Conservation (phyloP, 768 basidiomycete species). For the Phlebiopsis gigantea region DNA sequence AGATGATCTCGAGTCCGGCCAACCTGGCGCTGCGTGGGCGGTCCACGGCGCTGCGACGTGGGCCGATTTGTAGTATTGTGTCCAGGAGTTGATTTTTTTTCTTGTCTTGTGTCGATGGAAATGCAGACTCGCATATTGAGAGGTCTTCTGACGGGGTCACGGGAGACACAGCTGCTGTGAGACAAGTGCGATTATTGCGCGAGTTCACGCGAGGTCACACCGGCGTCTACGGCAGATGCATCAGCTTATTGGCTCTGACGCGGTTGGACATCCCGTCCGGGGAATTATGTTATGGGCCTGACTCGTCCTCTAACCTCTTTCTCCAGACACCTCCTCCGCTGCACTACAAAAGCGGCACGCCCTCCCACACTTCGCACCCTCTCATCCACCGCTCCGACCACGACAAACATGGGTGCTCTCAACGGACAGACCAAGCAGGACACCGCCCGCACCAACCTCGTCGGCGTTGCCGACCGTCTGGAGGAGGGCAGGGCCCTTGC, state of each 20-base stretch:
- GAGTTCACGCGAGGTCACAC: conserved; percentile 8
- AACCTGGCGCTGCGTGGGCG: neutral
- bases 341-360: neutral
- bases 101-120: neutral
- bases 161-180: neutral
- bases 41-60: neutral
- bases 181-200: neutral
- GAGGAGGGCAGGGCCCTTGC: conserved; percentile 71
- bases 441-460: conserved; percentile 30
- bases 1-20: neutral
- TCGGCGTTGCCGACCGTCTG: conserved; percentile 70
- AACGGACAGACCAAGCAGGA: conserved; percentile 17
- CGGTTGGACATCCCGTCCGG: neutral
- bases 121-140: neutral
- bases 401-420: conserved; percentile 9
- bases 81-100: no score
- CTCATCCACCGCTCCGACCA: neutral
- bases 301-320: conserved; percentile 13
- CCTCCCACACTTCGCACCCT: neutral
- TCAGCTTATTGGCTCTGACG: neutral
- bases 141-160: neutral
- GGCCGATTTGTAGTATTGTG: neutral
- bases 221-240: neutral
- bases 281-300: conserved; percentile 4
- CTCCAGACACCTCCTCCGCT: conserved; percentile 4